These are phyloP conservation scores for Saccharomyces kudriavzevii DNA, from an alignment of 805 yeast genomes.

Conservation along the genomic window DNA sequence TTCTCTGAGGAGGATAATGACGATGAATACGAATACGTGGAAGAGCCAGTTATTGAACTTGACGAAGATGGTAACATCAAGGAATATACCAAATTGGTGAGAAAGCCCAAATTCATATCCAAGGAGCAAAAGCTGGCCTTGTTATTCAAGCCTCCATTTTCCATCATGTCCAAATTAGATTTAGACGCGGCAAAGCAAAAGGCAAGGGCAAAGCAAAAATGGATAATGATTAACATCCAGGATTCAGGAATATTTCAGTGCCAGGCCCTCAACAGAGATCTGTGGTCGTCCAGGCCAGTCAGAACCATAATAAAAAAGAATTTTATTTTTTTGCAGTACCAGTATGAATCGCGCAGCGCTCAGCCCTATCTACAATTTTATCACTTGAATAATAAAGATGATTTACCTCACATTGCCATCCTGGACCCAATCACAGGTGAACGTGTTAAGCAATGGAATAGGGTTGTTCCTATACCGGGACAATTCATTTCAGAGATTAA, in stretches of 20 bases:
- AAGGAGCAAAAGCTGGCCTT: slow-evolving; percentile 57
- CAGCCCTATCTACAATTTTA: slow-evolving; percentile 64
- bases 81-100: slow-evolving; percentile 26
- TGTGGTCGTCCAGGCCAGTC: slow-evolving; percentile 69
- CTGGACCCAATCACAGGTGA: slow-evolving; percentile 96
- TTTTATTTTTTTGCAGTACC: slow-evolving; percentile 82
- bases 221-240: slow-evolving; percentile 86
- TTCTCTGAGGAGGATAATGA: slow-evolving; percentile 36
- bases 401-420: slow-evolving; percentile 82
- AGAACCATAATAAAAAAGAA: slow-evolving; percentile 56
- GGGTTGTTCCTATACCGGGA: slow-evolving; percentile 48
- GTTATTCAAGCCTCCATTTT: slow-evolving; percentile 90
- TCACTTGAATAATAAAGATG: slow-evolving; percentile 41
- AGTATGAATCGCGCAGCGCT: slow-evolving; percentile 69
- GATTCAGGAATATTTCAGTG: slow-evolving; percentile 79
- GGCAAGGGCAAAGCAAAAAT: slow-evolving; percentile 56
- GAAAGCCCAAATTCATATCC: slow-evolving; percentile 18
- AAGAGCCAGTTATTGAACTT: slow-evolving; percentile 26
- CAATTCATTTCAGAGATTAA: slow-evolving; percentile 61
- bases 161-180: slow-evolving; percentile 59
- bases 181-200: slow-evolving; percentile 64
- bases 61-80: slow-evolving; percentile 33
- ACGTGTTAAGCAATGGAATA: slow-evolving; percentile 68
- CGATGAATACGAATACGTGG: slow-evolving; percentile 28
- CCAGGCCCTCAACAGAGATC: slow-evolving; percentile 84